Percentiles rank a stretch among this genome's conserved stretches.
Evolutionary conservation across 192 early-diverging fungal species (phyloP).

Genomic region (Linnemannia exigua): DNA sequence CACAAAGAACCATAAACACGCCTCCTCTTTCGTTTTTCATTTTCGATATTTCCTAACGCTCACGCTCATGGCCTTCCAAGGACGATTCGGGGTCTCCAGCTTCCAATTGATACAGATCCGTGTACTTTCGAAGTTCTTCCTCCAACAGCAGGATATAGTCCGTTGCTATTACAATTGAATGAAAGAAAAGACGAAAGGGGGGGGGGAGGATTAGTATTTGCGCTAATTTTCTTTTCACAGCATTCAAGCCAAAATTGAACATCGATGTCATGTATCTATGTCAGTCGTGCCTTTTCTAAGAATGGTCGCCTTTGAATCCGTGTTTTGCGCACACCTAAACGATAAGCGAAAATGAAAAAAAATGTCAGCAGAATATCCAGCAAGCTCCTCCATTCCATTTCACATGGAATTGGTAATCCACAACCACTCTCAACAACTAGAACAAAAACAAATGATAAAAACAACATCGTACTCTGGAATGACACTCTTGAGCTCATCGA

Average conservation of each 20-base stretch:
- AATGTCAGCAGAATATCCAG: not conserved
- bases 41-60: constrained; percentile 23
- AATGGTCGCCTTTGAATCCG: constrained; percentile 48
- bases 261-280: no score
- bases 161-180: constrained; percentile 10
- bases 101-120: constrained; percentile 41
- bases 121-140: constrained; percentile 45
- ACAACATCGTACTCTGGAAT: constrained; percentile 52
- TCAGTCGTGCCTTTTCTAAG: constrained; percentile 46
- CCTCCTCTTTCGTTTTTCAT: no score
- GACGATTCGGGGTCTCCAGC: constrained; percentile 44
- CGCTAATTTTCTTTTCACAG: no score
- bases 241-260: no score
- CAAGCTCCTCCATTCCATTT: not conserved
- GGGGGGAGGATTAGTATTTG: not conserved
- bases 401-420: not conserved
- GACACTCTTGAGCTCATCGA: constrained; percentile 60
- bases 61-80: constrained; percentile 40
- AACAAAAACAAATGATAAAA: constrained; percentile 8
- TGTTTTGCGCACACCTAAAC: constrained; percentile 46
- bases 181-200: not conserved
- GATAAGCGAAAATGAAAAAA: not conserved
- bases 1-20: no score
- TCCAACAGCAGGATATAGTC: constrained; percentile 46
- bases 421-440: not conserved